Evolutionary conservation across 768 basidiomycete genomes (phyloP).

Genomic region (Tulasnella sp.): DNA sequence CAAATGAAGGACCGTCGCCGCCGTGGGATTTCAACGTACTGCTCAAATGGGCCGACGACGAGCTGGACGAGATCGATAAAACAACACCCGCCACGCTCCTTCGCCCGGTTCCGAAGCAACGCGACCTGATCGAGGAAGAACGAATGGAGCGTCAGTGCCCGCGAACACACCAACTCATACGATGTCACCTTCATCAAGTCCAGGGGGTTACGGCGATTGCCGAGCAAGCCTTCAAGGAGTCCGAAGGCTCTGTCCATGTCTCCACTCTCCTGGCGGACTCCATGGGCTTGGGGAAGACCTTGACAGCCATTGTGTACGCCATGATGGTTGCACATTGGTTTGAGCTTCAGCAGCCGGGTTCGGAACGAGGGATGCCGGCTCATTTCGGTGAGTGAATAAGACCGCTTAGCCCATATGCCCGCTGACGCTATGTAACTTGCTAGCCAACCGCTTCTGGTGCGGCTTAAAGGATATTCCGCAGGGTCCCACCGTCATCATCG

Average conservation of each 20-base stretch:
- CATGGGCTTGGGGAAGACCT: slow-evolving; percentile 2
- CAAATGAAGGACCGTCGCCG: background rate
- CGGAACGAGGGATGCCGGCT: background rate
- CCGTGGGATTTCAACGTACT: background rate
- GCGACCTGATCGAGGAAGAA: background rate
- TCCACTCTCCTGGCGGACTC: background rate
- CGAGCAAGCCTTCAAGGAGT: background rate
- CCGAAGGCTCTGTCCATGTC: background rate
- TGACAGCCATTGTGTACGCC: background rate
- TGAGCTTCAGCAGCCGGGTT: background rate
- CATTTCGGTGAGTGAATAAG: background rate
- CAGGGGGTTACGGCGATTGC: background rate
- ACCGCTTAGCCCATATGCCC: background rate
- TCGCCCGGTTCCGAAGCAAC: background rate
- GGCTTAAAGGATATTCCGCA: background rate
- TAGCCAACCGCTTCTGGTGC: background rate
- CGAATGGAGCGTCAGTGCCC: background rate
- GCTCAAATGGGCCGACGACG: background rate
- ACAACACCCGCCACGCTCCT: background rate
- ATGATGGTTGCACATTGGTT: background rate
- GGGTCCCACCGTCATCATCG: background rate
- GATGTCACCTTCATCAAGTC: background rate
- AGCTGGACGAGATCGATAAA: background rate
- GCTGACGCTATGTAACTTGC: background rate
- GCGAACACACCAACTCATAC: background rate